Evolutionary conservation across 257 asterid species (phyloP).

Genomic region (Paraleonurus japonicus): DNA sequence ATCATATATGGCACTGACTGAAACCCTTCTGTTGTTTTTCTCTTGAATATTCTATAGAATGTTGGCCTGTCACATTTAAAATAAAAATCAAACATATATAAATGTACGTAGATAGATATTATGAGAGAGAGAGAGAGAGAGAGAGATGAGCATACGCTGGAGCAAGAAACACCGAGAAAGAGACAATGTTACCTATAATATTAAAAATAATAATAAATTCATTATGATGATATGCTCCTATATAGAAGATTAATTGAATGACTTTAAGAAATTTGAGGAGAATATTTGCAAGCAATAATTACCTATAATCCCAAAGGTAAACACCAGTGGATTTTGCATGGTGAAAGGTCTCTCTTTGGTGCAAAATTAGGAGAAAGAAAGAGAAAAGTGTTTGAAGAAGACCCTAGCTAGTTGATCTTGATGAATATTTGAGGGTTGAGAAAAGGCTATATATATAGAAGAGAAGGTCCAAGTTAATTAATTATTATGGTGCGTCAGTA

Average conservation of each 20-base stretch:
- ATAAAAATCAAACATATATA: no score
- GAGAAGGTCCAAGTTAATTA: neutral
- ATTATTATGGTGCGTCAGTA: neutral
- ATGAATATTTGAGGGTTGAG: conserved; percentile 3
- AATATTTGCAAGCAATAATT: neutral
- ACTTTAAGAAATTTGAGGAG: neutral
- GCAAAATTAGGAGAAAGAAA: neutral
- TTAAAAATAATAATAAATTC: neutral
- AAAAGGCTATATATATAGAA: conserved; percentile 23
- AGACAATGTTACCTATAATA: conserved; percentile 43
- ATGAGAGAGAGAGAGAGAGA: neutral
- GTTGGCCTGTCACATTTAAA: conserved; percentile 42
- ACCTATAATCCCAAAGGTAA: conserved; percentile 39
- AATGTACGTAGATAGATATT: neutral
- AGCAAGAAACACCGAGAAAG: conserved; percentile 46
- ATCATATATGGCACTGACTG: conserved; percentile 48
- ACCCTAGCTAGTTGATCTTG: no score
- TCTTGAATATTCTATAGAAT: conserved; percentile 42
- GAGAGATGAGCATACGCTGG: conserved; percentile 41
- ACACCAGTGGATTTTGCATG: conserved; percentile 22
- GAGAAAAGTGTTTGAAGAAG: no score
- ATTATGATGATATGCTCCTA: neutral
- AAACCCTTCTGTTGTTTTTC: conserved; percentile 50
- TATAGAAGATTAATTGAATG: neutral
- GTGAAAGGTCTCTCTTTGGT: conserved; percentile 3